These are phyloP conservation scores for Perkinsus marinus DNA, from an alignment of 169 alveolate genomes.

Conservation along the genomic window DNA sequence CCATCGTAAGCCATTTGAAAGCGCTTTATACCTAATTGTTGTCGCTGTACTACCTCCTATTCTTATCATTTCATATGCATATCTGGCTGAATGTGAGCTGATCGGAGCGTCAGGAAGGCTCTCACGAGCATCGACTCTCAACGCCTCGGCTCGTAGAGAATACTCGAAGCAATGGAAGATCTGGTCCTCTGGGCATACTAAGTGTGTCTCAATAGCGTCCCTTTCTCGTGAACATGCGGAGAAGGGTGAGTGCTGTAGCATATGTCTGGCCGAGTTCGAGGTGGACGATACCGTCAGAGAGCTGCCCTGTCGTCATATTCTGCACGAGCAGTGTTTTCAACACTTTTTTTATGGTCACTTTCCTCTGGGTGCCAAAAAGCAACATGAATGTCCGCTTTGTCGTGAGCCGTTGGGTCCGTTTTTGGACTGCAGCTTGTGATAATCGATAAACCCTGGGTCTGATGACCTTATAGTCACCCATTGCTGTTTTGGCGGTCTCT, in stretches of 20 bases:
- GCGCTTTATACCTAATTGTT: background rate
- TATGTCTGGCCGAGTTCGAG: background rate
- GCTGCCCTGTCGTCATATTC: background rate
- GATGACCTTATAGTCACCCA: too few relatives aligned
- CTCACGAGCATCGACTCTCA: background rate
- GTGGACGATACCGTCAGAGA: background rate
- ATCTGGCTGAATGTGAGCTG: background rate
- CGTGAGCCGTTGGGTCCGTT: background rate
- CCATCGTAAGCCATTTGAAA: background rate
- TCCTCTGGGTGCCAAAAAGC: background rate
- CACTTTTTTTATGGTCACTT: background rate
- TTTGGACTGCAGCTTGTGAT: background rate
- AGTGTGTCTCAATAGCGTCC: background rate
- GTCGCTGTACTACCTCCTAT: background rate
- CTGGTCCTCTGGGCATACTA: background rate
- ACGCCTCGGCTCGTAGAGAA: background rate
- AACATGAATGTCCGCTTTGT: background rate
- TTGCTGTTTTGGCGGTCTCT: too few relatives aligned
- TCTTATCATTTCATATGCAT: background rate
- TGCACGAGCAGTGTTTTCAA: background rate
- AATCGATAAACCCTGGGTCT: too few relatives aligned
- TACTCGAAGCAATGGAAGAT: background rate
- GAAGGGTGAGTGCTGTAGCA: background rate
- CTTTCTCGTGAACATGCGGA: background rate
- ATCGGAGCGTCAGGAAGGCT: too few relatives aligned